Evolutionary conservation across 2,329 filamentous ascomycete species (phyloP), one percentile per base, ranked within the genome.

Genomic region (Arthrobotrys conoides): DNA sequence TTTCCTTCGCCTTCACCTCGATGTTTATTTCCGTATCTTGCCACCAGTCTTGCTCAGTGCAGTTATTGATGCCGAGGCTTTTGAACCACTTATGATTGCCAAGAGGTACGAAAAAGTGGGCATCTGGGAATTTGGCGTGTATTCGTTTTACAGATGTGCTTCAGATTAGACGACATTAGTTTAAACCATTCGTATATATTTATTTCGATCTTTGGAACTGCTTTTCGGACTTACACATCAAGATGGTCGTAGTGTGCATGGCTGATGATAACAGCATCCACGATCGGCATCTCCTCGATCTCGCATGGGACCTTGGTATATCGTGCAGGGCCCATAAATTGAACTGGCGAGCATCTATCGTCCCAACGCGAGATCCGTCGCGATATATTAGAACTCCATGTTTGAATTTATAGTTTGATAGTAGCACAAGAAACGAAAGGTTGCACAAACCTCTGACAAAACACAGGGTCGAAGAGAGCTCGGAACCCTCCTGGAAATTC

Each of bases 21-120:
- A 71, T 69, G 44, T 72, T 71, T 61, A 77, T 66, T 71, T 73
- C 73, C 53, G 76, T 70, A 48, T 9, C 91, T 81, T 97, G 91
- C 95, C 95, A 97, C 95, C 95, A 97, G 85, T 98, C 95, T 82
- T 97, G 84, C 85, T 97, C 94, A 0, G 93, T 96, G 51, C 95
- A 91, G 76, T 93, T 92, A 0, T 88, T 80, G 68, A 97, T 89
- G 0, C 93, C 93, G 27, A 87, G 87, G 2, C 87, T 85, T 57
- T 87, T 86, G 84, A 98, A 82, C 94, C 94, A 97, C 59, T 88
- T 86, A 84, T 92, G 92, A 72, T 97, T 89, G 1, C 93, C 93
- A 3, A 97, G 85, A 0, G 93, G 93, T 22, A 94, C 94, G 80
- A 97, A 96, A 85, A 96, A 97, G 80, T 96, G 93, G 48, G 90